phyloP scores from a whole-genome alignment of 345 rosid genomes.

The Dovyalis caffra region DNA sequence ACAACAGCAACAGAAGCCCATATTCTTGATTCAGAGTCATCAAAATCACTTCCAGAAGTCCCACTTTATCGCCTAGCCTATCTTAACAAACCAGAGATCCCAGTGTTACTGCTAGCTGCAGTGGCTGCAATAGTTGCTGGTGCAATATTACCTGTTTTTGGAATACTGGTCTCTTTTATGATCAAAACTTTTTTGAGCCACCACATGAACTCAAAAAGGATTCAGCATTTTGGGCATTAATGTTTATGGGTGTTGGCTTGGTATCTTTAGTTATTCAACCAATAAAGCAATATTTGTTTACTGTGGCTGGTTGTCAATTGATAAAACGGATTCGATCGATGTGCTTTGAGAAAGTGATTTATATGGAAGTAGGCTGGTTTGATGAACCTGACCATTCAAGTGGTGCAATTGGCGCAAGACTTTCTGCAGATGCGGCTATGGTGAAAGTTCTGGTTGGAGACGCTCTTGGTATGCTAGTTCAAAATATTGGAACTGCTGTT shows the following conservation, averaged over 20 bases:
- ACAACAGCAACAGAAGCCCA: no score
- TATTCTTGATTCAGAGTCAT: background rate
- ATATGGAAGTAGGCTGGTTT: slow-evolving; percentile 16
- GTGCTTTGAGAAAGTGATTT: slow-evolving; percentile 18
- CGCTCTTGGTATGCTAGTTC: slow-evolving; percentile 3
- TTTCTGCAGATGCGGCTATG: slow-evolving; percentile 11
- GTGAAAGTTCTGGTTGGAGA: slow-evolving; percentile 13
- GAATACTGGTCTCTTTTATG: slow-evolving; percentile 3
- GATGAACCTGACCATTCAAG: slow-evolving; percentile 7
- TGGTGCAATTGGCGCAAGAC: slow-evolving; percentile 16
- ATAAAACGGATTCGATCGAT: slow-evolving; percentile 17
- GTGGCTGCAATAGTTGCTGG: slow-evolving; percentile 8
- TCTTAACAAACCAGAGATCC: slow-evolving; percentile 19
- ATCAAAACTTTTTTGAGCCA: slow-evolving; percentile 17
- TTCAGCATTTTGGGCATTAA: slow-evolving; percentile 4
- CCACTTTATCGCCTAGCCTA: slow-evolving; percentile 10
- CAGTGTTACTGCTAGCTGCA: slow-evolving; percentile 4
- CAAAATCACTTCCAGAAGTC: background rate
- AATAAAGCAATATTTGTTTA: slow-evolving; percentile 3
- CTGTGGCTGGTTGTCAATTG: slow-evolving; percentile 14
- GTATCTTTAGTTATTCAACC: background rate
- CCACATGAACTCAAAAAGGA: slow-evolving; percentile 1
- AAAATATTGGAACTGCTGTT: slow-evolving; percentile 3
- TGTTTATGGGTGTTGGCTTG: slow-evolving; percentile 2
- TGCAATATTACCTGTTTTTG: slow-evolving; percentile 13